Evolutionary conservation across 2,329 filamentous ascomycete species (phyloP).

Genomic region (Aspergillus sp.): DNA sequence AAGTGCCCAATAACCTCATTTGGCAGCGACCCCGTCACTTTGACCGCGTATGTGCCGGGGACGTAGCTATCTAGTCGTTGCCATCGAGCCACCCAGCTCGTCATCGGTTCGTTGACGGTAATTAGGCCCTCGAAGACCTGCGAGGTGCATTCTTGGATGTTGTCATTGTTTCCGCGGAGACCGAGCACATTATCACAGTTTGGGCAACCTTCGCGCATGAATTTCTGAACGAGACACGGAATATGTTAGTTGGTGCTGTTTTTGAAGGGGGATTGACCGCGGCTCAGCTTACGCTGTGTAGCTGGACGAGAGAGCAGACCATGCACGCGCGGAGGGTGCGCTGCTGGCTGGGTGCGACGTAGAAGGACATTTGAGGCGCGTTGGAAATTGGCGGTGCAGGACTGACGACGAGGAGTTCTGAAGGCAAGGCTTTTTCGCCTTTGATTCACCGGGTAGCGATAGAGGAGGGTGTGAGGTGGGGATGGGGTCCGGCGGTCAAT

Average conservation of each 20-base stretch:
- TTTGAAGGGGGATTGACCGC: background rate
- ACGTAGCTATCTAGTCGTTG: conserved; percentile 88
- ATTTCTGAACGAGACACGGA: conserved; percentile 59
- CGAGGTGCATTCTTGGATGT: conserved; percentile 89
- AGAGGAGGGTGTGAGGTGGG: background rate
- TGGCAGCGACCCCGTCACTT: conserved; percentile 78
- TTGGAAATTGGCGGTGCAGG: background rate
- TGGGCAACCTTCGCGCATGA: conserved; percentile 83
- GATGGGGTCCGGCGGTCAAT: background rate
- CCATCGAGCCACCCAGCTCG: conserved; percentile 96
- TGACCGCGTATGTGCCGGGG: conserved; percentile 86
- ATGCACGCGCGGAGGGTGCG: conserved; percentile 94
- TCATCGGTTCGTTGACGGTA: conserved; percentile 75
- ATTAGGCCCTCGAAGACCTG: conserved; percentile 95
- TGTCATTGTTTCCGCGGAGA: conserved; percentile 74
- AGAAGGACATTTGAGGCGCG: conserved; percentile 52
- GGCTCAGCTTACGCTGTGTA: conserved; percentile 58
- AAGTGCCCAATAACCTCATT: conserved; percentile 57
- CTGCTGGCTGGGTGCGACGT: conserved; percentile 71
- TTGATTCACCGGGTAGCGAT: background rate
- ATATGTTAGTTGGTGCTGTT: background rate
- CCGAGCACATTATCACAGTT: conserved; percentile 95
- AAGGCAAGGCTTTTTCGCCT: background rate
- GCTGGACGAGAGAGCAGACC: conserved; percentile 95
- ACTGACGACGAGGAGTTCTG: background rate